phyloP scores from a whole-genome alignment of 495 filamentous ascomycete genomes.

The Penicillium chermesinum region DNA sequence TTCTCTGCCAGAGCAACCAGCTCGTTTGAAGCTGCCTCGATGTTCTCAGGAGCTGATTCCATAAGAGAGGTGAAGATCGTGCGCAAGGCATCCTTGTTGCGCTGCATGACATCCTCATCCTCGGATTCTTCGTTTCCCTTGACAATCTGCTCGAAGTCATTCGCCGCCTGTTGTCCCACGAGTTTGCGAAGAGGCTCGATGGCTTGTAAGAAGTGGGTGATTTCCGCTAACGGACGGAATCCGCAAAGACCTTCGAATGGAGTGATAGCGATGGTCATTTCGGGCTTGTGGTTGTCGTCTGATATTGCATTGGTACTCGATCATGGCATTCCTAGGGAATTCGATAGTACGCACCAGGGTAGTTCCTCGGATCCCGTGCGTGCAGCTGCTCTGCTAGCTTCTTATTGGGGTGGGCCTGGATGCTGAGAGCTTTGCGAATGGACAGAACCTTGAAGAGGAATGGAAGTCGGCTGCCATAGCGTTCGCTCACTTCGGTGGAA shows the following conservation, averaged over 20 bases:
- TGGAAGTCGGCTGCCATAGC: constrained; percentile 75
- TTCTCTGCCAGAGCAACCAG: constrained; percentile 67
- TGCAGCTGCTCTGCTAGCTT: constrained; percentile 89
- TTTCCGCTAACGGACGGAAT: constrained; percentile 83
- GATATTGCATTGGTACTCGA: not conserved
- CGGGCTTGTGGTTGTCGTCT: constrained; percentile 99
- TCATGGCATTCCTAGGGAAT: not conserved
- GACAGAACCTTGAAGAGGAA: constrained; percentile 98
- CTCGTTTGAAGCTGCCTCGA: constrained; percentile 58
- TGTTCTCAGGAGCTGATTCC: constrained; percentile 60
- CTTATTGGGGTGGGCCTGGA: constrained; percentile 98
- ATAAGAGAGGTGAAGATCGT: constrained; percentile 71
- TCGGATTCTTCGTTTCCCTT: constrained; percentile 59
- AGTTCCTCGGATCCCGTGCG: constrained; percentile 81
- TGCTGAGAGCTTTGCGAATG: constrained; percentile 88
- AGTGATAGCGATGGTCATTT: constrained; percentile 97
- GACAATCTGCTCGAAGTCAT: constrained; percentile 63
- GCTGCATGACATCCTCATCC: constrained; percentile 47
- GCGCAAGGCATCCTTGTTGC: constrained; percentile 79
- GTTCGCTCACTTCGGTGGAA: constrained; percentile 60
- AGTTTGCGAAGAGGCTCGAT: constrained; percentile 70
- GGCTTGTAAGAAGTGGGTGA: constrained; percentile 74
- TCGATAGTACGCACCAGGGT: constrained; percentile 54
- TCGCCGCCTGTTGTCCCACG: constrained; percentile 62
- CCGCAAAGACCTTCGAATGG: constrained; percentile 94